phyloP scores from a whole-genome alignment of 225 moss, liverwort and hornwort genomes.

The Climacium dendroides region DNA sequence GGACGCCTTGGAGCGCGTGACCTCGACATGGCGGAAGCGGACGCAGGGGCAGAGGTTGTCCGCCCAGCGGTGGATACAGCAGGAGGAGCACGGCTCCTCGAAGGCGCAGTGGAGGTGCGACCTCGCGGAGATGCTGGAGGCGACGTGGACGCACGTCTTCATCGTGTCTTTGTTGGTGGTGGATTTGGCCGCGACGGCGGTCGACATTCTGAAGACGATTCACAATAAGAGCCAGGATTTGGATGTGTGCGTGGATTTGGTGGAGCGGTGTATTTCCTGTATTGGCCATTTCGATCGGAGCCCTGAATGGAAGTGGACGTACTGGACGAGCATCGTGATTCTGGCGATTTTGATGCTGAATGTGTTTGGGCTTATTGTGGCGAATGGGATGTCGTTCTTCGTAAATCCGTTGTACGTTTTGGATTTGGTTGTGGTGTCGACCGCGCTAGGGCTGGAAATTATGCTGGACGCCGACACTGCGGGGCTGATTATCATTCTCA shows the following conservation, averaged over 20 bases:
- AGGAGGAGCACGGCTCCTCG: background rate
- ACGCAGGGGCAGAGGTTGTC: conserved; percentile 11
- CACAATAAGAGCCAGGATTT: conserved; percentile 76
- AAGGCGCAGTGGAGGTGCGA: conserved; percentile 59
- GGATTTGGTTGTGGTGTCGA: conserved; percentile 66
- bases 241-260: conserved; percentile 30
- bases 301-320: conserved; percentile 62
- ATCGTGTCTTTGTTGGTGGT: conserved; percentile 55
- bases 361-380: conserved; percentile 37
- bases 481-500: conserved; percentile 70
- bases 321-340: conserved; percentile 75
- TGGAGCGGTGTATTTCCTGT: conserved; percentile 49
- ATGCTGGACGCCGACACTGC: conserved; percentile 78
- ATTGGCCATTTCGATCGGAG: conserved; percentile 43
- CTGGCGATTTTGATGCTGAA: conserved; percentile 56
- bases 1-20: conserved; percentile 13
- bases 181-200: conserved; percentile 71
- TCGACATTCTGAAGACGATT: conserved; percentile 83
- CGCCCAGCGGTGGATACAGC: conserved; percentile 8
- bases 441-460: conserved; percentile 65
- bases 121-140: conserved; percentile 52
- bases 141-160: conserved; percentile 53
- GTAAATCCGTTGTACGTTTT: conserved; percentile 55
- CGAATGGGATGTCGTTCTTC: conserved; percentile 59
- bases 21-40: conserved; percentile 25